phyloP scores from a whole-genome alignment of 2,329 filamentous ascomycete species.

The Aspergillus sp. region DNA sequence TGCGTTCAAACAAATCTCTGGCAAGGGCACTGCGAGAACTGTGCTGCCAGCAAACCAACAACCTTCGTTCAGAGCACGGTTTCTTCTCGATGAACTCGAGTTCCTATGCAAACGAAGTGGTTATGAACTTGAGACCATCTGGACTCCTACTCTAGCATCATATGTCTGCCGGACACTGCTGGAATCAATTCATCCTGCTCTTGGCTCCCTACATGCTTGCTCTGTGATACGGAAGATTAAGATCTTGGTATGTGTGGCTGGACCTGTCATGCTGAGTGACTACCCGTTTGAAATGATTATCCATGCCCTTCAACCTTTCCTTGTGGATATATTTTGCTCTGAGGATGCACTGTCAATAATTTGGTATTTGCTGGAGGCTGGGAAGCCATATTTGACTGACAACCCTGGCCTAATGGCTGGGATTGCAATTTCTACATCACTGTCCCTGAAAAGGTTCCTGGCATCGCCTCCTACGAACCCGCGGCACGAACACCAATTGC shows the following conservation, averaged over 20 bases:
- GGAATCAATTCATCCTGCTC: constrained; percentile 74
- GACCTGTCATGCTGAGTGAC: constrained; percentile 67
- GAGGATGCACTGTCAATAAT: constrained; percentile 86
- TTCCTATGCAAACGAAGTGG: constrained; percentile 73
- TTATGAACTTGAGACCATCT: constrained; percentile 65
- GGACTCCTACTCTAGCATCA: constrained; percentile 73
- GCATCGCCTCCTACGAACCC: constrained; percentile 73
- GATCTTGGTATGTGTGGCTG: constrained; percentile 76
- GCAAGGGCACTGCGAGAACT: constrained; percentile 64
- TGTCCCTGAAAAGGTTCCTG: constrained; percentile 75
- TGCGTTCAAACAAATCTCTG: constrained; percentile 68
- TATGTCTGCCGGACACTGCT: constrained; percentile 76
- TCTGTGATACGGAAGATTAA: constrained; percentile 83
- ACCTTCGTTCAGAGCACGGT: constrained; percentile 78
- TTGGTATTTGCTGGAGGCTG: constrained; percentile 75
- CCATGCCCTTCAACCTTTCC: constrained; percentile 72
- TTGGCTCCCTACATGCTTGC: constrained; percentile 85
- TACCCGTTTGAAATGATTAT: constrained; percentile 92
- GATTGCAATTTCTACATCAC: constrained; percentile 73
- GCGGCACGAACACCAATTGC: constrained; percentile 81
- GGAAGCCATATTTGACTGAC: constrained; percentile 62
- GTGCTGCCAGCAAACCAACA: constrained; percentile 76
- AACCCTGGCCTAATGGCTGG: constrained; percentile 77
- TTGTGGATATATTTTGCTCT: constrained; percentile 82
- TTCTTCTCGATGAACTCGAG: constrained; percentile 71